Conservation (phyloP, 257 asterid genomes). For the Ligustrum vulgare region DNA sequence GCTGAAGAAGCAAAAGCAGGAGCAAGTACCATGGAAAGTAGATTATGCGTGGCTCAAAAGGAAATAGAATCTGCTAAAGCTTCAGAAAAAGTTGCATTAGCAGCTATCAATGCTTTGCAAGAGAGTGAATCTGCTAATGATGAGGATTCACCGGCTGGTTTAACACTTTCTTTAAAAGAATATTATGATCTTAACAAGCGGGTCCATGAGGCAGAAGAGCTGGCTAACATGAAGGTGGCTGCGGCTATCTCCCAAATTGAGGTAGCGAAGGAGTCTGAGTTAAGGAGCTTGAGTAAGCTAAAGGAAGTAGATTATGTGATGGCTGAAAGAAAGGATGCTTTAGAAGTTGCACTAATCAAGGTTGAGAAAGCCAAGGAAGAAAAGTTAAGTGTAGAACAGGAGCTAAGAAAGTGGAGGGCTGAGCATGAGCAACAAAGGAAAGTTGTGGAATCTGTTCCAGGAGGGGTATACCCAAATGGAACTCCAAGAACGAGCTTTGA, state of each 20-base stretch:
- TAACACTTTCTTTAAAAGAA: conserved; percentile 72
- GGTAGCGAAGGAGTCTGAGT: conserved; percentile 77
- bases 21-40: conserved; percentile 58
- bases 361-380: conserved; percentile 82
- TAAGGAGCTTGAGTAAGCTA: conserved; percentile 59
- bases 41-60: conserved; percentile 72
- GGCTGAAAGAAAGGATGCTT: conserved; percentile 52
- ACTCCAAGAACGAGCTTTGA: conserved; percentile 41
- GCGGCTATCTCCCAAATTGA: conserved; percentile 72
- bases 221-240: conserved; percentile 62
- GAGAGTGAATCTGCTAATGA: conserved; percentile 70
- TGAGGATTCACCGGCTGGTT: conserved; percentile 50
- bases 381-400: conserved; percentile 78
- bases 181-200: conserved; percentile 84
- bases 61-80: conserved; percentile 95
- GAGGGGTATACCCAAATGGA: conserved; percentile 15
- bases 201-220: conserved; percentile 89
- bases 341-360: conserved; percentile 55
- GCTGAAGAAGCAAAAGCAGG: conserved; percentile 75
- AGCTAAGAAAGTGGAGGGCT: conserved; percentile 79
- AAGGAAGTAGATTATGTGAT: conserved; percentile 67
- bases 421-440: conserved; percentile 76
- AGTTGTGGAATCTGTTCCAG: conserved; percentile 44
- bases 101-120: conserved; percentile 72
- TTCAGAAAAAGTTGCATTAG: conserved; percentile 77